A percentile compares a stretch with the other conserved stretches of the same genome.
These are phyloP conservation scores for Rhodotorula sp. DNA, from an alignment of 1,284 basidiomycete genomes.

Conservation along the genomic window DNA sequence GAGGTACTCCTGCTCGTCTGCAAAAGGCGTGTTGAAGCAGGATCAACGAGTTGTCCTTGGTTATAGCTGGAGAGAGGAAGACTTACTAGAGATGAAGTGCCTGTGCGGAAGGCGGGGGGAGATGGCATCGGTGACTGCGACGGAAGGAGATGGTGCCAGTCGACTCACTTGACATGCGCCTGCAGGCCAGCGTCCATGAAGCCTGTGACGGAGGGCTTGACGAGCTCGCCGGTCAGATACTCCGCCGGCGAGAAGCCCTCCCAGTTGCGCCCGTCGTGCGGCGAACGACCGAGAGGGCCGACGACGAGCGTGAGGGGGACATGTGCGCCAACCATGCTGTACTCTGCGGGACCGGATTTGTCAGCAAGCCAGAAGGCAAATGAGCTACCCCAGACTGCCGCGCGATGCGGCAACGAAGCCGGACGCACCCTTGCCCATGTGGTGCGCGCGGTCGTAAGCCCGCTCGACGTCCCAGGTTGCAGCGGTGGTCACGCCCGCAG, in stretches of 20 bases:
- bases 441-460: too few species aligned
- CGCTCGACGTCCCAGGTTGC: too few species aligned
- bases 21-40: too few species aligned
- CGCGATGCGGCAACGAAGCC: too few species aligned
- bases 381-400: too few species aligned
- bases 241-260: constrained; percentile 67
- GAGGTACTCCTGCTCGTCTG: constrained; percentile 13
- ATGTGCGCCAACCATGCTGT: constrained; percentile 70
- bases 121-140: neutral
- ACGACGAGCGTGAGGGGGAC: constrained; percentile 56
- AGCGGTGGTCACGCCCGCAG: too few species aligned
- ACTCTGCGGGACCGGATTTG: too few species aligned
- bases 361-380: too few species aligned
- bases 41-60: too few species aligned
- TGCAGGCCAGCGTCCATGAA: constrained; percentile 70
- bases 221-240: neutral
- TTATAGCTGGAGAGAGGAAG: neutral
- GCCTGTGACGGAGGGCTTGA: constrained; percentile 46
- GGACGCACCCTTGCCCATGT: too few species aligned
- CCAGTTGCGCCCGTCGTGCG: constrained; percentile 64
- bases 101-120: too few species aligned
- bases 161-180: constrained; percentile 59
- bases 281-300: constrained; percentile 51
- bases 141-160: too few species aligned
- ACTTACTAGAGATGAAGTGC: constrained; percentile 52